These are phyloP conservation scores for Dryas drummondii DNA, from an alignment of 306 rosid species.

Conservation along the genomic window DNA sequence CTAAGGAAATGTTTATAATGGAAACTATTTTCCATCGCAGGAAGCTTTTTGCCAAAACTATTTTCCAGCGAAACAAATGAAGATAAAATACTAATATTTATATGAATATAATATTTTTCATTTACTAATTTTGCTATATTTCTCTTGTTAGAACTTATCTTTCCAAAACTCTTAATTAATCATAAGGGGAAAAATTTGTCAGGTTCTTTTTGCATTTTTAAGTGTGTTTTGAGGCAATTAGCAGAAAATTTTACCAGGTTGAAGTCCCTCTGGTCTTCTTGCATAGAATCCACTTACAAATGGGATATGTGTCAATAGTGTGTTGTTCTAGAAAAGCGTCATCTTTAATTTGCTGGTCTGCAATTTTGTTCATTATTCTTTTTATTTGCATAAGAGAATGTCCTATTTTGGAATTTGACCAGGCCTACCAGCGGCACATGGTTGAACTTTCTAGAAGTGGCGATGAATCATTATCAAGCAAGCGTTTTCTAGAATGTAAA, in stretches of 20 bases:
- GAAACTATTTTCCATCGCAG: neutral
- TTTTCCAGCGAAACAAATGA: neutral
- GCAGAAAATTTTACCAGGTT: neutral
- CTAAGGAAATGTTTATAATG: neutral
- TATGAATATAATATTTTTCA: neutral
- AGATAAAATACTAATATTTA: neutral
- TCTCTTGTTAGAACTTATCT: neutral
- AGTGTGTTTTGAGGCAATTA: neutral
- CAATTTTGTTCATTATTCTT: neutral
- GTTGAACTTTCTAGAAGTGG: constrained; percentile 48
- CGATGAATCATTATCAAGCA: constrained; percentile 47
- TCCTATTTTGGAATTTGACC: constrained; percentile 8
- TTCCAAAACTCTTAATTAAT: neutral
- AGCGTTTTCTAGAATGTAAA: constrained; percentile 64
- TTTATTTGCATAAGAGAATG: neutral
- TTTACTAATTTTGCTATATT: neutral
- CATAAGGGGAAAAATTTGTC: neutral
- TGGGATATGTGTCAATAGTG: neutral
- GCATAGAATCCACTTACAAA: neutral
- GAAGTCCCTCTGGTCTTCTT: neutral
- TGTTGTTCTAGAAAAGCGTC: neutral
- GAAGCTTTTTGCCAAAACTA: neutral
- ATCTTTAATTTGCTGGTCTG: neutral
- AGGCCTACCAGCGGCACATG: constrained; percentile 69
- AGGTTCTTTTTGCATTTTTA: neutral